phyloP scores from a whole-genome alignment of 257 asterid species.

The Solanum chaucha region DNA sequence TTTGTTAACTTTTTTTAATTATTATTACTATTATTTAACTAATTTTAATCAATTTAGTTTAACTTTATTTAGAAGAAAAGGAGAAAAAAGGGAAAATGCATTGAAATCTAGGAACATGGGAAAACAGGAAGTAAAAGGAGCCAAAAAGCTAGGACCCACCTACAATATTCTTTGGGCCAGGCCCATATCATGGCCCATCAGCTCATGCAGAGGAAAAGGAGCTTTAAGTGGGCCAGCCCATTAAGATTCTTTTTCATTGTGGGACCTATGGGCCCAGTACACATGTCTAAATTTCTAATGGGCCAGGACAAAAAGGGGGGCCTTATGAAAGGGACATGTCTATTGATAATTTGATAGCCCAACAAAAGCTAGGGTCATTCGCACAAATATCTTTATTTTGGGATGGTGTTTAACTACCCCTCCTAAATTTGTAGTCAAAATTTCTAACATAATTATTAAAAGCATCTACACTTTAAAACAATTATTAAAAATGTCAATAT shows the following conservation, averaged over 20 bases:
- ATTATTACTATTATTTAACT: not conserved
- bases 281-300: not conserved
- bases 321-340: not conserved
- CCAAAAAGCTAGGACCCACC: not conserved
- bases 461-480: too few relatives aligned
- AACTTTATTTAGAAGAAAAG: not conserved
- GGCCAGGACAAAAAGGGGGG: slow-evolving; percentile 2
- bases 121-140: not conserved
- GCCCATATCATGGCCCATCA: not conserved
- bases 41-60: not conserved
- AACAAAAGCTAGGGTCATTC: too few relatives aligned
- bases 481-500: too few relatives aligned
- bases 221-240: slow-evolving; percentile 2
- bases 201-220: not conserved
- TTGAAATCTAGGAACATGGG: not conserved
- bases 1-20: not conserved
- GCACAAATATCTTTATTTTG: too few relatives aligned
- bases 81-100: not conserved
- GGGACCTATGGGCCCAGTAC: not conserved
- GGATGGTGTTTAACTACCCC: too few relatives aligned
- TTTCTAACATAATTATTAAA: too few relatives aligned
- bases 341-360: not conserved
- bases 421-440: too few relatives aligned
- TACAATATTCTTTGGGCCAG: slow-evolving; percentile 10
- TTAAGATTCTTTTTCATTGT: not conserved